phyloP scores from a whole-genome alignment of 441 rosid genomes.

The Gossypium laxum region DNA sequence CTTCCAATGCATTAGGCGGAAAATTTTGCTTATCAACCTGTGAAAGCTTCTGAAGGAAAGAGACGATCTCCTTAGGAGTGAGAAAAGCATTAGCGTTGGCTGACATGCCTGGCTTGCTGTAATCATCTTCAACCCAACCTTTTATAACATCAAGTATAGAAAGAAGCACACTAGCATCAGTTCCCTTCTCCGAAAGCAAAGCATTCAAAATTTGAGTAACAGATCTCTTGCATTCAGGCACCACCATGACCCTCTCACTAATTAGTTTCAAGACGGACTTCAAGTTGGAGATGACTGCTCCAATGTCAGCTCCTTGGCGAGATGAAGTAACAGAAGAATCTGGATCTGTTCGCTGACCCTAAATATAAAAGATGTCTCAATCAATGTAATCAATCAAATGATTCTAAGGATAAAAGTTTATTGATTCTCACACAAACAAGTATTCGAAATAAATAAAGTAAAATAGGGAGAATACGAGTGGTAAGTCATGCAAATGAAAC shows the following conservation, averaged over 20 bases:
- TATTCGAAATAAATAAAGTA: not conserved
- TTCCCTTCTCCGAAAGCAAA: constrained; percentile 80
- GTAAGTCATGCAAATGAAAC: not conserved
- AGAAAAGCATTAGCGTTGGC: constrained; percentile 45
- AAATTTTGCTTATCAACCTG: constrained; percentile 85
- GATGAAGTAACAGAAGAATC: constrained; percentile 85
- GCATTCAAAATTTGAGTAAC: constrained; percentile 65
- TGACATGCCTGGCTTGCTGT: constrained; percentile 43
- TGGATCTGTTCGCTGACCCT: constrained; percentile 79
- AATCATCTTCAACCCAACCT: constrained; percentile 83
- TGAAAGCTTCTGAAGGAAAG: constrained; percentile 84
- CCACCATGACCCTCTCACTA: constrained; percentile 76
- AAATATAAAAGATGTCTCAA: constrained; percentile 12
- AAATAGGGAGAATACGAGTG: not conserved
- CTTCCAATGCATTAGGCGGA: constrained; percentile 51
- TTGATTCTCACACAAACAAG: not conserved
- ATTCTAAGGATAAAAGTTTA: not conserved
- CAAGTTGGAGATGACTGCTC: constrained; percentile 65
- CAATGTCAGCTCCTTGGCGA: constrained; percentile 77
- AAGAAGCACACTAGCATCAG: constrained; percentile 81
- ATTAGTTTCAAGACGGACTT: constrained; percentile 77
- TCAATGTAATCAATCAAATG: not conserved
- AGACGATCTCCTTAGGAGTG: constrained; percentile 64
- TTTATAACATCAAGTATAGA: constrained; percentile 71
- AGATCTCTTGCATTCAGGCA: constrained; percentile 75